phyloP scores from a whole-genome alignment of 805 yeast genomes.

The Citeromyces nyonsensis region DNA sequence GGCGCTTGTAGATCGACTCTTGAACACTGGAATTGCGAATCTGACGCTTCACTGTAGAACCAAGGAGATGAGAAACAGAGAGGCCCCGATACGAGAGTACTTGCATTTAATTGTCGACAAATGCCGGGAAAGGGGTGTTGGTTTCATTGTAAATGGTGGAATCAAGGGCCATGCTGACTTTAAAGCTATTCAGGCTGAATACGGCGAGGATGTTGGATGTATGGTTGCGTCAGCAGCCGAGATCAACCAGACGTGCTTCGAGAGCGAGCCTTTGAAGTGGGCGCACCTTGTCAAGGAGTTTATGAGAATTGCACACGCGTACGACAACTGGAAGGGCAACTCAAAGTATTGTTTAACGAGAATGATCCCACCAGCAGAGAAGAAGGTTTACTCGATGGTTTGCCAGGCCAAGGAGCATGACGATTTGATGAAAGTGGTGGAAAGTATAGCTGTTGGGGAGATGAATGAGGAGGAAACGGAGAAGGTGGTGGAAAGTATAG shows the following conservation, averaged over 20 bases:
- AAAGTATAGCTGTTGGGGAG: no score
- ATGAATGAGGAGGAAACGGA: no score
- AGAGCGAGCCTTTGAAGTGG: conserved; percentile 33
- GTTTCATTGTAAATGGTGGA: conserved; percentile 76
- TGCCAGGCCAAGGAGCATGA: neutral
- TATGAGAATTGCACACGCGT: conserved; percentile 30
- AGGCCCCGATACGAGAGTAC: conserved; percentile 62
- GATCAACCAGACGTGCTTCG: conserved; percentile 67
- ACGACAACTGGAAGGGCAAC: conserved; percentile 53
- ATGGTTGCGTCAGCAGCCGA: conserved; percentile 94
- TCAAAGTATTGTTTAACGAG: conserved; percentile 71
- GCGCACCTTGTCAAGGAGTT: conserved; percentile 37
- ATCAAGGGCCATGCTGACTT: conserved; percentile 41
- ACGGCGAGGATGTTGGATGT: conserved; percentile 58
- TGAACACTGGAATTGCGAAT: conserved; percentile 70
- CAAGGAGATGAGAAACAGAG: conserved; percentile 76
- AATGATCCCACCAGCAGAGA: conserved; percentile 39
- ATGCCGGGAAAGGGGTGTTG: conserved; percentile 46
- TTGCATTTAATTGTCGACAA: conserved; percentile 43
- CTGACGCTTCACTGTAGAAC: conserved; percentile 90
- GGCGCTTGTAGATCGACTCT: conserved; percentile 36
- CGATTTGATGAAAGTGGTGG: neutral
- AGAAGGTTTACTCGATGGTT: neutral
- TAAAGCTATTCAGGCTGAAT: conserved; percentile 27
- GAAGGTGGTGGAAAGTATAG: neutral